A percentile compares a stretch with the other conserved stretches of the same genome.
Evolutionary conservation across 495 filamentous ascomycete species (phyloP).

Genomic region (Filosporella fistucella): DNA sequence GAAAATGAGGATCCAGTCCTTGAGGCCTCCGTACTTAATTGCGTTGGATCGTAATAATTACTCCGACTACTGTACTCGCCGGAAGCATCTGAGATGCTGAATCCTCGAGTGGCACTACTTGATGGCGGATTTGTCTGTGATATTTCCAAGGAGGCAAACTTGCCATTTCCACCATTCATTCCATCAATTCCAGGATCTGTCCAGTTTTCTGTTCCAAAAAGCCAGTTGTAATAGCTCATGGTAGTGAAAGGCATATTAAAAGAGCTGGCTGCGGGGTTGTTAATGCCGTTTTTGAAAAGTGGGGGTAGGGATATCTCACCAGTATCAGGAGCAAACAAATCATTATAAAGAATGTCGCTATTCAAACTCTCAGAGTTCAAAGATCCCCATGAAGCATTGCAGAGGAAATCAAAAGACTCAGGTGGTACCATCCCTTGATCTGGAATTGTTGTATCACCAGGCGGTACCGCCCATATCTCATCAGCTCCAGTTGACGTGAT

Average conservation of each 20-base stretch:
- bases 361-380: slow-evolving; percentile 6
- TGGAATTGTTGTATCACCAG: neutral
- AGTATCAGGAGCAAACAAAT: slow-evolving; percentile 36
- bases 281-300: slow-evolving; percentile 8
- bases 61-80: slow-evolving; percentile 3
- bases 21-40: neutral
- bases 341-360: slow-evolving; percentile 32
- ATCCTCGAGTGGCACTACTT: neutral
- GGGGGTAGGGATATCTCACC: slow-evolving; percentile 8
- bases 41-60: neutral
- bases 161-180: neutral
- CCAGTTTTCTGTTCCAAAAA: slow-evolving; percentile 39
- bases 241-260: slow-evolving; percentile 56
- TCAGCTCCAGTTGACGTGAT: neutral
- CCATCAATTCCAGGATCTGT: neutral
- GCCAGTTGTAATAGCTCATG: slow-evolving; percentile 50
- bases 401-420: slow-evolving; percentile 18
- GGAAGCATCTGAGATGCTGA: slow-evolving; percentile 2
- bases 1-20: slow-evolving; percentile 3
- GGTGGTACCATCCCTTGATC: neutral
- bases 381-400: slow-evolving; percentile 20
- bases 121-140: neutral
- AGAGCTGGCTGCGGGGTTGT: slow-evolving; percentile 34
- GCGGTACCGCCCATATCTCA: slow-evolving; percentile 1
- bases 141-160: too few species aligned